These are phyloP conservation scores for Lodderomyces orthopsilosis DNA, from an alignment of 1,139 yeast genomes.

Conservation along the genomic window DNA sequence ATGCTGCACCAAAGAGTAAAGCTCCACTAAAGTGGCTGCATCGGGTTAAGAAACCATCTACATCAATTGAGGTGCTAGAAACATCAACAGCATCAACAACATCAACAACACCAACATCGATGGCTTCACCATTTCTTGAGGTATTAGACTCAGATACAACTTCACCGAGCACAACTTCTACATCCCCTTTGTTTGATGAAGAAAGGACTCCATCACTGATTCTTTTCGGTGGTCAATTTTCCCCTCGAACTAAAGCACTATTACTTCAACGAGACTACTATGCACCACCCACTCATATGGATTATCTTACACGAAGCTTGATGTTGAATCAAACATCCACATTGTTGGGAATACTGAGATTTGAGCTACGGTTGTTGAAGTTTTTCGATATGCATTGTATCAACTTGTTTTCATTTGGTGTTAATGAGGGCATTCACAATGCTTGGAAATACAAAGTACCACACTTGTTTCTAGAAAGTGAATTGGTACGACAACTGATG, in stretches of 20 bases:
- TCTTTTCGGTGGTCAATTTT: background rate
- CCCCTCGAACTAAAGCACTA: background rate
- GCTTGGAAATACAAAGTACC: slow-evolving; percentile 31
- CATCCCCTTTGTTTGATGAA: background rate
- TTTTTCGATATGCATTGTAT: slow-evolving; percentile 30
- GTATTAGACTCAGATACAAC: background rate
- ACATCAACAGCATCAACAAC: background rate
- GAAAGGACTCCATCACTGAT: background rate
- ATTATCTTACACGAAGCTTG: slow-evolving; percentile 9
- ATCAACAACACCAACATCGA: background rate
- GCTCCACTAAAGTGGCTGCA: background rate
- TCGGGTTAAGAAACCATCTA: background rate
- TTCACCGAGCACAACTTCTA: background rate
- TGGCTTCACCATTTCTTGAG: slow-evolving; percentile 1
- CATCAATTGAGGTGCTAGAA: background rate
- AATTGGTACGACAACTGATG: slow-evolving; percentile 22
- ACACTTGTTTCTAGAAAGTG: slow-evolving; percentile 20
- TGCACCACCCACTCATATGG: background rate
- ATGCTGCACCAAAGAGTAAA: slow-evolving; percentile 14
- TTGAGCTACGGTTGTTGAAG: slow-evolving; percentile 29
- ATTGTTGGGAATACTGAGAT: slow-evolving; percentile 25
- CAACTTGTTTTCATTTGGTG: slow-evolving; percentile 18
- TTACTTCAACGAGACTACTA: background rate
- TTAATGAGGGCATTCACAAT: slow-evolving; percentile 20
- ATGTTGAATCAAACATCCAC: slow-evolving; percentile 15